Conservation (phyloP, 1,139 yeast genomes). For the Sugiyamaella castrensis region DNA sequence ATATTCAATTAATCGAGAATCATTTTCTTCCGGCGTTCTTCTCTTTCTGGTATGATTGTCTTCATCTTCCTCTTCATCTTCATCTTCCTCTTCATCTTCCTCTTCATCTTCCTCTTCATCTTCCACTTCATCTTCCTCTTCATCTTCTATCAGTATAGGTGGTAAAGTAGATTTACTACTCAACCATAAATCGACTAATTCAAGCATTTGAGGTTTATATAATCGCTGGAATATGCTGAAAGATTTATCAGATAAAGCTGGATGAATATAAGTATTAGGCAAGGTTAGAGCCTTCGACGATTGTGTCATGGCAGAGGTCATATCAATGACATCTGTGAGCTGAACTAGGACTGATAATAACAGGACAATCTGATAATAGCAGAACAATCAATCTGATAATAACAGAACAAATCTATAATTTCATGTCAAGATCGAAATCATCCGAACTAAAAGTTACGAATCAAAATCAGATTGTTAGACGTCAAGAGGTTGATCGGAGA, state of each 20-base stretch:
- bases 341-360: neutral
- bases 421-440: no score
- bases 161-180: slow-evolving; percentile 20
- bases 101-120: slow-evolving; percentile 1
- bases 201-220: slow-evolving; percentile 15
- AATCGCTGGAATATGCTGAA: slow-evolving; percentile 14
- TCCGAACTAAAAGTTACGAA: no score
- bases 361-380: no score
- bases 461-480: no score
- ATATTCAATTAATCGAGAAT: slow-evolving; percentile 9
- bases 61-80: neutral
- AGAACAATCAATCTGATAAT: no score
- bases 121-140: slow-evolving; percentile 5
- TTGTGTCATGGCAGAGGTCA: neutral
- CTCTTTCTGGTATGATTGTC: neutral
- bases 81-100: neutral
- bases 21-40: slow-evolving; percentile 1
- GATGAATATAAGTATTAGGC: slow-evolving; percentile 21
- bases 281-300: slow-evolving; percentile 8
- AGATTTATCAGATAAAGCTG: slow-evolving; percentile 16
- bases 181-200: slow-evolving; percentile 23
- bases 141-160: slow-evolving; percentile 13
- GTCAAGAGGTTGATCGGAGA: no score
- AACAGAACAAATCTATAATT: no score
- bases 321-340: slow-evolving; percentile 8